Evolutionary conservation across 2,329 filamentous ascomycete species (phyloP), one percentile per base, ranked within the genome.

Genomic region (Allantophomopsis cytisporea): DNA sequence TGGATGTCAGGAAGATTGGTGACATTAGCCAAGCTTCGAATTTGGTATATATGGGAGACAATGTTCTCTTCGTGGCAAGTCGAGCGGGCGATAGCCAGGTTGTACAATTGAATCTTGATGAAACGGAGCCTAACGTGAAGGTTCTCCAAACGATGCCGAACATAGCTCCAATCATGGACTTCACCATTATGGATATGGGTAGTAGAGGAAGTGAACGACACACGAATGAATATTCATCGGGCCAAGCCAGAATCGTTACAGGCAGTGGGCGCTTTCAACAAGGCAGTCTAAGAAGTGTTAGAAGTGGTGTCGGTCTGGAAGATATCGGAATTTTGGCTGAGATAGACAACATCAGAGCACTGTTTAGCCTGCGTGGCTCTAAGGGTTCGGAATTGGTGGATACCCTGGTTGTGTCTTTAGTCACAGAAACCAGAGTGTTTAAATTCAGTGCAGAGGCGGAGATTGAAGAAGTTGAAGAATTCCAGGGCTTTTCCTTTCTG

Each of bases 121-220:
- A 20, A 49, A 54, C 17, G 40, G 17, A n/a, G 46, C 4, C 11
- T 45, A 43, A 6, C 42, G 65, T 88, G 43, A 66, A 79, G 36
- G 59, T 88, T 4, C 58, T 91, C 8, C 86, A 94, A 54, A 81
- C 76, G 0, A 68, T 93, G 41, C 65, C 74, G 3, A 98, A 94
- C 53, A 85, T 96, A 50, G 87, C 83, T 0, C 91, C 91, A 0
- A 83, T 98, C 33, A 63, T 96, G 31, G 91, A 98, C 55, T 95
- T 98, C 50, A 80, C 83, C 1, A 76, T 98, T 13, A 94, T 96
- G 86, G 91, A 96, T 53, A 83, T 96, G 69, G 89, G 88, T 1
- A 88, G 86, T 49, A 71, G 85, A 41, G 80, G 84, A 43, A 80
- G 80, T 16, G 82, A 91, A 46, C 76, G 70, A 7, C 79, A 85